Base-by-base conservation (phyloP, 495 filamentous ascomycete species). In the Hypoxylon fuscum region DNA sequence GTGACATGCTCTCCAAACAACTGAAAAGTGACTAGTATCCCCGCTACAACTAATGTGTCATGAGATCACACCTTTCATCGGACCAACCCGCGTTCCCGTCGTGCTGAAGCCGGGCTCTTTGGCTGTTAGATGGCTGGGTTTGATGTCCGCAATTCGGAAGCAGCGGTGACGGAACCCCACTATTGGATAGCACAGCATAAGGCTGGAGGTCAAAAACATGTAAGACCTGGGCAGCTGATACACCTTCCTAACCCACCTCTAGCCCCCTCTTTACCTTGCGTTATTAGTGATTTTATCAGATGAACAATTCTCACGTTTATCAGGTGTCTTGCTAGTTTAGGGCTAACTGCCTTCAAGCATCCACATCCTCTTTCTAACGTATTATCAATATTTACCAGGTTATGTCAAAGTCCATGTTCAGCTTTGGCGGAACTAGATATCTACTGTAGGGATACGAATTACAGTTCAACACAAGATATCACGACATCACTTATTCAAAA, bases 91-190 rank as follows among this genome's bases (percentile, higher is more conserved):
- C 44, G 50, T 65, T 38, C 31, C 31, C 17, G 20, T 54, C n/a
- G 21, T 34, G 25, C 23, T 25, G 50, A 45, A 34, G 15, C 9
- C 1, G 12, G 7, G 5, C 29, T 27, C 23, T 41, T 27, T 22
- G 7, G 31, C 31, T 18, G 23, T n/a, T n/a, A 32, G 32, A 32
- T 20, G 32, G 11, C 15, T 10, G 5, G 31, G 41, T 46, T 40
- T 20, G 27, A 45, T 15, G 14, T 48, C 52, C 53, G 47, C 35
- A 50, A 55, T 51, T 61, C 52, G 53, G 57, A 66, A 54, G 32
- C 15, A 58, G 43, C 43, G 63, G 42, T 61, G 46, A 54, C 62
- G 44, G 55, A 54, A 22, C 44, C 46, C 62, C 55, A 52, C 55
- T 41, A 40, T 42, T 41, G 32, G 29, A 34, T 12, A 21, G 31